Evolutionary conservation across 2,329 filamentous ascomycete genomes (phyloP), one percentile per base, ranked within the genome.

Genomic region (Scleromitrula shiraiana): DNA sequence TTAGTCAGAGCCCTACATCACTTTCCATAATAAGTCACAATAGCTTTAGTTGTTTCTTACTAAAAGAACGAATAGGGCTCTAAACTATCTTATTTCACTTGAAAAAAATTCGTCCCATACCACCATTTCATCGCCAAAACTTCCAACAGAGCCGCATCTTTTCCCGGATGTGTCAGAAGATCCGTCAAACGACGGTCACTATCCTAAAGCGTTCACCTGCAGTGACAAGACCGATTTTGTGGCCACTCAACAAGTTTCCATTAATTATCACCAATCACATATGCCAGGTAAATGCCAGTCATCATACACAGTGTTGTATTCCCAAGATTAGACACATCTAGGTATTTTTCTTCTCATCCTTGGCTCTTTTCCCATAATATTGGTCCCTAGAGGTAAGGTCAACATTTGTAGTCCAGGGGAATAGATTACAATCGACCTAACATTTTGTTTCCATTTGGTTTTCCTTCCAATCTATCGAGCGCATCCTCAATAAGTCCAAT

Each of bases 401-500:
- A 47, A 20, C 35, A 23, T 44, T 20, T 37, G 4, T 7, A 24
- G 10, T 20, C 24, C 7, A 29, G 19, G 10, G 5, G 22, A 43
- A 9, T 6, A 29, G 17, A n/a, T 19, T 26, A 12, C 22, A 20
- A 45, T 29, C 29, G 22, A 35, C 39, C 49, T 32, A 37, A 54
- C 40, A 56, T 55, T 29, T 56, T 54, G 36, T 59, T 54, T 26
- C 53, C 51, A 26, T 49, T 53, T 30, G 27, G 48, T 41, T 50
- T 54, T 12, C 54, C 51, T 46, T 59, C 48, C 7, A 56, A 40
- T 36, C 52, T 41, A 22, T 54, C 50, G 7, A 59, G 46, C 4
- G 43, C 44, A 33, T 59, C 57, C 50, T 53, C 53, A 22, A 57
- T 56, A 7, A 55, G 30, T n/a, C 53, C 50, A 29, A 56, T 57